Evolutionary conservation across 257 asterid genomes (phyloP), one percentile per base, ranked within the genome.

Genomic region (Leonotis leonurus): DNA sequence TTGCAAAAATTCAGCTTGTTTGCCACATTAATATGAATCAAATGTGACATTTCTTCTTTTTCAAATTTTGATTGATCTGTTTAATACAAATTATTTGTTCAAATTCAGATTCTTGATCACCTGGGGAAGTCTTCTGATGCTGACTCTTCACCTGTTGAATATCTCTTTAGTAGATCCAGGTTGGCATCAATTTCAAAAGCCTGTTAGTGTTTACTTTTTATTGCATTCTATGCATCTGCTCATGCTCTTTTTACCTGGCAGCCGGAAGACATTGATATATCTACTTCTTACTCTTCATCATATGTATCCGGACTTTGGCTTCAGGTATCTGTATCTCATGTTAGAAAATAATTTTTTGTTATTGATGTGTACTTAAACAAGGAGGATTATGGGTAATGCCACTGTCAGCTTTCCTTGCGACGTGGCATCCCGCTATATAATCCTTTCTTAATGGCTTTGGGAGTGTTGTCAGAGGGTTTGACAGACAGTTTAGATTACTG

Each of bases 381-480:
- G 87, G 82, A 73, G 95, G 97, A 65, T 93, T 89, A 89, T 89
- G 99, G 97, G 96, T 83, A 89, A 76, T 93, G 99, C 77, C 91
- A 79, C 71, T 77, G 87, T 93, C 99, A 93, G 99, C 97, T 93
- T 89, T 79, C 70, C 75, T 56, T 84, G 99, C 96, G 99, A 82
- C 83, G 5, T 89, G 95, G 90, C 92, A 84, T 80, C 99, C 99
- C 97, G 56, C 83, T 79, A 69, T 76, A 81, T 89, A 84, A 77
- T 81, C 99, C 90, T 77, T 75, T 64, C 80, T 80, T 80, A 64
- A 78, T 60, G 62, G 80, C 67, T 64, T 56, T 85, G 99, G 99
- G 95, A 83, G 96, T 93, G 99, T 87, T 89, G 99, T 93, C 96
- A 89, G 95, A 93, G 68, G 97, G 95, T 79, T 83, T 93, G 97